Evolutionary conservation across 257 asterid genomes (phyloP).

Genomic region (Lantana camara): DNA sequence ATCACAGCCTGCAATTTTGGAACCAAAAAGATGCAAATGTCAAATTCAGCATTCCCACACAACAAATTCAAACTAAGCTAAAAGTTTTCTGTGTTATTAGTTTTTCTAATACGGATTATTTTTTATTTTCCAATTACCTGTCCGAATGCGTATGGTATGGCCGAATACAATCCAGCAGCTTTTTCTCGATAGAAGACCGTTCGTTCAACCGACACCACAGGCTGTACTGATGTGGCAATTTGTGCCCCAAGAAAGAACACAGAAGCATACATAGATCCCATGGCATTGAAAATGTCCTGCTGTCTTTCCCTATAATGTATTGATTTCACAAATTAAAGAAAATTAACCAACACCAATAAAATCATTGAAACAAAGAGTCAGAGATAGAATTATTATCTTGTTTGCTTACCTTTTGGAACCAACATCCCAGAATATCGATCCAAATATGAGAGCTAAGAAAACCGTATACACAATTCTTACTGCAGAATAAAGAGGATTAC

Average conservation of each 20-base stretch:
- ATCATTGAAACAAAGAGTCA: background rate
- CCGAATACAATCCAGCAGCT: constrained; percentile 59
- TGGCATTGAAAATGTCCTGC: constrained; percentile 34
- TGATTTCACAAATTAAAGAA: background rate
- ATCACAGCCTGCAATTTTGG: constrained; percentile 34
- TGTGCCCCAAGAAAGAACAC: constrained; percentile 43
- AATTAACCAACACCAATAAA: background rate
- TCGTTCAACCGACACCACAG: constrained; percentile 42
- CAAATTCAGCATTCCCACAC: background rate
- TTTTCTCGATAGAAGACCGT: constrained; percentile 48
- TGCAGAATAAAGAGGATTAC: constrained; percentile 46
- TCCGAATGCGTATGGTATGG: constrained; percentile 53
- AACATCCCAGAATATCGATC: constrained; percentile 47
- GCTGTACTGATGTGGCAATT: constrained; percentile 39
- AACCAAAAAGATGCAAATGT: background rate
- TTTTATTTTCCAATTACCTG: constrained; percentile 35
- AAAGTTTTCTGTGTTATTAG: background rate
- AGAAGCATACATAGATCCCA: constrained; percentile 43
- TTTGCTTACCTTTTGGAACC: constrained; percentile 33
- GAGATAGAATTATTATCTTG: background rate
- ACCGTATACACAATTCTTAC: constrained; percentile 37
- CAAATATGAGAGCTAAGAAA: constrained; percentile 38
- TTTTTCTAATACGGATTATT: too few species aligned
- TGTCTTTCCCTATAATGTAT: constrained; percentile 17
- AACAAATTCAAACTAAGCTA: background rate